A percentile compares a stretch with the other conserved stretches of the same genome.
Evolutionary conservation across 306 rosid species (phyloP).

Genomic region (Cucurbita argyrosperma): DNA sequence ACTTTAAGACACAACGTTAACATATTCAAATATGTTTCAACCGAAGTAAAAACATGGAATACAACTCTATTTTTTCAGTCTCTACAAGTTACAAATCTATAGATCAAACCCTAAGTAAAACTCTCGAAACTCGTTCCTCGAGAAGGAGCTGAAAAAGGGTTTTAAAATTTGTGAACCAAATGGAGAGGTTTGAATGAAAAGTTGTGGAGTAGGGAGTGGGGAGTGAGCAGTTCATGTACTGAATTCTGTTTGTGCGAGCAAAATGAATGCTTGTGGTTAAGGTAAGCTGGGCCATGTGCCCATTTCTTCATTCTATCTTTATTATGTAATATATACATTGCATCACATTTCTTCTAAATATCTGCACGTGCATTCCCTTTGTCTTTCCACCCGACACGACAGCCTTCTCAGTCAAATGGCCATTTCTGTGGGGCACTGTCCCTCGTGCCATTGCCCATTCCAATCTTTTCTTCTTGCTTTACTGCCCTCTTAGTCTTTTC

Average conservation of each 20-base stretch:
- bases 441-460: conserved; percentile 3
- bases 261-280: not conserved
- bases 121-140: not conserved
- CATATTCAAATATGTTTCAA: too few relatives aligned
- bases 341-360: not conserved
- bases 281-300: not conserved
- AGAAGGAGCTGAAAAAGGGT: not conserved
- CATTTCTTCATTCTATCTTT: not conserved
- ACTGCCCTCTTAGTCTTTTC: not conserved
- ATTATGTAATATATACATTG: not conserved
- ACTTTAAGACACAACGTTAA: too few relatives aligned
- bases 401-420: not conserved
- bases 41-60: too few relatives aligned
- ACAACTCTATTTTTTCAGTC: not conserved
- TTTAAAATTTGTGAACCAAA: not conserved
- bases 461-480: not conserved
- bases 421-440: conserved; percentile 1
- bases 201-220: not conserved
- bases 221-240: conserved; percentile 5
- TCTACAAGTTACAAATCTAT: not conserved
- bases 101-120: not conserved
- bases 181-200: not conserved
- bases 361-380: conserved; percentile 9
- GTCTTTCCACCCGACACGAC: not conserved
- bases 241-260: not conserved